Evolutionary conservation across 1,139 yeast genomes (phyloP).

Genomic region (Ashbya aceris): DNA sequence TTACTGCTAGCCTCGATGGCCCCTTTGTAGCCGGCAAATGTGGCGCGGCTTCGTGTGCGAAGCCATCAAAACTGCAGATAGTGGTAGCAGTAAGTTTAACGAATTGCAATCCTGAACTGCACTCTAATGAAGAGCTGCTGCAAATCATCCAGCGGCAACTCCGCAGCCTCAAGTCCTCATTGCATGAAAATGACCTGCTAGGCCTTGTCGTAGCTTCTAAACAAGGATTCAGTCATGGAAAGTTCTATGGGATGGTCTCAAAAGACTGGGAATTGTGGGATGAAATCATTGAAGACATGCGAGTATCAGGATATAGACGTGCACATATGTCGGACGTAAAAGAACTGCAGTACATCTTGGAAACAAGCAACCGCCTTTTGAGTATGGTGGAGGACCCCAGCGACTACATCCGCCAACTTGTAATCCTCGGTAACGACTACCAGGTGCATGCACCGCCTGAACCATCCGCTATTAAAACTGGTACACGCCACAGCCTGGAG

Average conservation of each 20-base stretch:
- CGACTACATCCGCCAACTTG: constrained; percentile 8
- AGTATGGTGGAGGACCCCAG: constrained; percentile 9
- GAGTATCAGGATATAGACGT: constrained; percentile 22
- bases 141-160: constrained; percentile 28
- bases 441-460: background rate
- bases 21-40: constrained; percentile 23
- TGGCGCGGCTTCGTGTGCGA: background rate
- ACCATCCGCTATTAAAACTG: background rate
- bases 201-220: constrained; percentile 49
- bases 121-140: constrained; percentile 32
- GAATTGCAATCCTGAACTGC: constrained; percentile 27
- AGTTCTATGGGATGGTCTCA: constrained; percentile 46
- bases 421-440: constrained; percentile 8
- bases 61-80: constrained; percentile 30
- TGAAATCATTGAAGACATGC: constrained; percentile 36
- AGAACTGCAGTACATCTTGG: constrained; percentile 11
- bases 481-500: background rate
- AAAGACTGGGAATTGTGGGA: constrained; percentile 54
- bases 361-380: constrained; percentile 13
- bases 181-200: constrained; percentile 40
- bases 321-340: constrained; percentile 7
- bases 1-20: constrained; percentile 26
- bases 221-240: constrained; percentile 38
- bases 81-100: constrained; percentile 40
- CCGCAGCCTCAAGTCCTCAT: constrained; percentile 23